A percentile compares a stretch with the other conserved stretches of the same genome.
These are phyloP conservation scores for Mediolabrus comicus DNA, from an alignment of 108 stramenopile genomes.

Conservation along the genomic window DNA sequence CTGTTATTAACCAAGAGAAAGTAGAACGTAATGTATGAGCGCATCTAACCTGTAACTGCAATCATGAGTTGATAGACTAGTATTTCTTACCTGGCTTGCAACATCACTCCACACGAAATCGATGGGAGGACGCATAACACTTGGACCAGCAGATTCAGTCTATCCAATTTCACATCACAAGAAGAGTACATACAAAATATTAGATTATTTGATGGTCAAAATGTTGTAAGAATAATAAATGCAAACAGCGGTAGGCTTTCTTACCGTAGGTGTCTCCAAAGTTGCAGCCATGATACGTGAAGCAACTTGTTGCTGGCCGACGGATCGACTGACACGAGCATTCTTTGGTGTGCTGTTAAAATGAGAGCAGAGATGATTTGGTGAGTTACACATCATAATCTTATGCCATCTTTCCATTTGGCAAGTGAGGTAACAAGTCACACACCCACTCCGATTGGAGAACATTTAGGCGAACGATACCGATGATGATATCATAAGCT, in stretches of 20 bases:
- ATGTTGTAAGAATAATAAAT: too few species aligned
- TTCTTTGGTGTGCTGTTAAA: conserved; percentile 22
- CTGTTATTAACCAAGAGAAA: conserved; percentile 15
- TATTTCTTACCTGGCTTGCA: conserved; percentile 49
- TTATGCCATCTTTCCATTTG: too few species aligned
- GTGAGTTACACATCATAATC: too few species aligned
- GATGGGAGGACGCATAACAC: conserved; percentile 81
- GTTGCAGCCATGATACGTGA: conserved; percentile 38
- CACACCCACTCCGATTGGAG: neutral
- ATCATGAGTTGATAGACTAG: neutral
- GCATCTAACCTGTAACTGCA: neutral
- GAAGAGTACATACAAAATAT: neutral
- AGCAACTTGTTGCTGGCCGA: conserved; percentile 7
- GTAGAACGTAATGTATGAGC: neutral
- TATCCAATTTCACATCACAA: conserved; percentile 10
- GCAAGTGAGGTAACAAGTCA: too few species aligned
- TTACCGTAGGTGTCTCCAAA: conserved; percentile 39
- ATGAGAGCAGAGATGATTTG: neutral
- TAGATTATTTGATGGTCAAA: neutral
- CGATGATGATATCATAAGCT: too few species aligned
- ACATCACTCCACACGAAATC: conserved; percentile 71
- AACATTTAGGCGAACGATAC: too few species aligned
- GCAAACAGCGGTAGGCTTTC: conserved; percentile 12
- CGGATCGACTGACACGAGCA: conserved; percentile 21
- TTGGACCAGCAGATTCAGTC: conserved; percentile 13